Conservation (phyloP, 169 alveolate genomes). For the Cryptosporidium ryanae region DNA sequence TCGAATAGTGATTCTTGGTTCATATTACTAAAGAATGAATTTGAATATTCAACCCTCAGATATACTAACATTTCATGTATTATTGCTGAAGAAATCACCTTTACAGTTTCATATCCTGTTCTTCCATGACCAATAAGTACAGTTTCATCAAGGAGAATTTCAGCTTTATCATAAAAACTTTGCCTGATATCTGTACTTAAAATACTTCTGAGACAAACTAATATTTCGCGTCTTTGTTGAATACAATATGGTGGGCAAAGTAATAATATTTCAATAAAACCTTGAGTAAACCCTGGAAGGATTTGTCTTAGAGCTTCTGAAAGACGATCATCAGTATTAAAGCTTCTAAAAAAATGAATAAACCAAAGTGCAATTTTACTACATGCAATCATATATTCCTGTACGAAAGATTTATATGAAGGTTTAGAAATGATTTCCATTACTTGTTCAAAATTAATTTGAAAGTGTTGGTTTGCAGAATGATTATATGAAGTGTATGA, state of each 20-base stretch:
- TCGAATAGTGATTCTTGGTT: constrained; percentile 51
- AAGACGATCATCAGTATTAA: constrained; percentile 50
- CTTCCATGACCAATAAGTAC: constrained; percentile 70
- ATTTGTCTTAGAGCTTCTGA: constrained; percentile 68
- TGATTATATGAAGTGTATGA: constrained; percentile 16
- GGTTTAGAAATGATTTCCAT: constrained; percentile 51
- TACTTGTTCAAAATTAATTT: constrained; percentile 28
- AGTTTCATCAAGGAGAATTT: constrained; percentile 51
- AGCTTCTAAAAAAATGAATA: constrained; percentile 62
- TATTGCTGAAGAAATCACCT: constrained; percentile 66
- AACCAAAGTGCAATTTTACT: constrained; percentile 68
- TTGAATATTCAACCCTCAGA: constrained; percentile 41
- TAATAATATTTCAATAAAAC: constrained; percentile 45
- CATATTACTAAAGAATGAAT: constrained; percentile 17
- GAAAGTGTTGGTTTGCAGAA: constrained; percentile 14
- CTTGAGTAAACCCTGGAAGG: constrained; percentile 47
- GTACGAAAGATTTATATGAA: constrained; percentile 42
- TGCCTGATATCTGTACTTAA: constrained; percentile 60
- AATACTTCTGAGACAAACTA: constrained; percentile 63
- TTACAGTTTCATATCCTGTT: constrained; percentile 68
- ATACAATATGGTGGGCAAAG: constrained; percentile 68
- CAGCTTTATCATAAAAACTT: constrained; percentile 43
- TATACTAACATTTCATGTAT: constrained; percentile 52
- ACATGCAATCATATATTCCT: constrained; percentile 71
- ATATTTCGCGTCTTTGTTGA: constrained; percentile 72